Base-by-base conservation (phyloP, 768 basidiomycete species). In the Leccinum subgranulosum region DNA sequence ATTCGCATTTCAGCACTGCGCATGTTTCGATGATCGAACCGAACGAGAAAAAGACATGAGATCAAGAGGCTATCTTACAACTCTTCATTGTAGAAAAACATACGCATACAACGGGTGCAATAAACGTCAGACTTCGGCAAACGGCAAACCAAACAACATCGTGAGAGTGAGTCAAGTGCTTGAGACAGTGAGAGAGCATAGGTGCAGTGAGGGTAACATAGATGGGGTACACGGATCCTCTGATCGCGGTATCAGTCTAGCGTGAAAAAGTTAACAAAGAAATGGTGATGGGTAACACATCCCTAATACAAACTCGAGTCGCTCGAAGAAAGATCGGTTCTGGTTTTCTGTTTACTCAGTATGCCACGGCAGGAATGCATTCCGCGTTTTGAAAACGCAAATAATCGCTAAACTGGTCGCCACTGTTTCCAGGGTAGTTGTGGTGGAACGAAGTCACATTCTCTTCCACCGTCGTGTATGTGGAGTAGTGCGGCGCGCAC, bases 401-500 rank as follows among this genome's bases (percentile, higher is more conserved):
- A 27, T 45, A 60, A 11, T 61, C 68, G 31, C 41, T 62, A 46
- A 67, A 61, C 19, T 31, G 56, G 14, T 55, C 46, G 5, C 27
- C 8, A 29, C 29, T 4, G 29, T 53, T 21, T 34, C 19, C 12
- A 9, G 34, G n/a, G 46, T 66, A 66, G 39, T 51, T 55, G 45
- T 51, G 58, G 47, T 66, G 41, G 19, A 11, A 64, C 27, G 57
- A 25, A 8, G 48, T n/a, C 27, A 19, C 19, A 15, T 60, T 60
- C 14, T 48, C 41, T 10, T 43, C 41, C 19, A 43, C 41, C n/a
- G 41, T 19, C 10, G 41, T 27, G 49, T 56, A 67, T 17, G 55
- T 31, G 21, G 15, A 21, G n/a, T 69, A 66, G 55, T 60, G 49
- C 1, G 65, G 56, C n/a, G 60, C 46, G 19, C 60, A 72, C 70